Conservation (phyloP, 1,284 basidiomycete genomes). For the Apiotrichum gracile region DNA sequence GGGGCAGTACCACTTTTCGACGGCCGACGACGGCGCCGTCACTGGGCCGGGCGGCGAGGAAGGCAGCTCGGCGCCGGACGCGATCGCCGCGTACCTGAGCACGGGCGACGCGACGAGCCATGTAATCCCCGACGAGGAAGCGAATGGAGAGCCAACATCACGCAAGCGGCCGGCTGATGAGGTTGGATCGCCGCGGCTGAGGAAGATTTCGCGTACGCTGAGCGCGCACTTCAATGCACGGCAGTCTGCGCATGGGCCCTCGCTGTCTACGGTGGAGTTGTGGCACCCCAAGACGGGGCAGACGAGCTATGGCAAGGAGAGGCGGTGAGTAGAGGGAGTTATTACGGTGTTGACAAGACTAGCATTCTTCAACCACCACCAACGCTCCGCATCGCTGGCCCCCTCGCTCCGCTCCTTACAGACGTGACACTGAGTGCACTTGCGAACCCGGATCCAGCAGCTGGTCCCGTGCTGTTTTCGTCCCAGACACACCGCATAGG, state of each 20-base stretch:
- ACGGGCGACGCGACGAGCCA: neutral
- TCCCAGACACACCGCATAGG: conserved; percentile 26
- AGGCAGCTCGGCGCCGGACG: neutral
- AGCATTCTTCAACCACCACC: conserved; percentile 41
- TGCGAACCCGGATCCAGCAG: conserved; percentile 3
- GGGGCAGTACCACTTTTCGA: conserved; percentile 2
- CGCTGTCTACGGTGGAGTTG: conserved; percentile 28
- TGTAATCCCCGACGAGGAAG: neutral
- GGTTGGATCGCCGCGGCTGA: conserved; percentile 7
- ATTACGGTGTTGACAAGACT: conserved; percentile 5
- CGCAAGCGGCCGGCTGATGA: conserved; percentile 1
- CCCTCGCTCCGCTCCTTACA: conserved; percentile 21
- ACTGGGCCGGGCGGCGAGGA: neutral
- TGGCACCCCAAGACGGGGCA: conserved; percentile 42
- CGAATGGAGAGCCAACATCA: neutral
- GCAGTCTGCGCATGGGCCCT: neutral
- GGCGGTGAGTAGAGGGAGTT: conserved; percentile 24
- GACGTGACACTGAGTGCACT: conserved; percentile 6
- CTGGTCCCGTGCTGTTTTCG: conserved; percentile 12
- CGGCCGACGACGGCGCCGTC: neutral
- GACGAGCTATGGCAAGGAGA: conserved; percentile 43
- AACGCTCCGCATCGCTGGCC: conserved; percentile 32
- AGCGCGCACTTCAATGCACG: neutral
- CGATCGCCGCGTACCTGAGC: neutral
- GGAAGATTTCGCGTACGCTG: conserved; percentile 9